phyloP scores from a whole-genome alignment of 495 filamentous ascomycete species.

The Elasticomyces elasticus region DNA sequence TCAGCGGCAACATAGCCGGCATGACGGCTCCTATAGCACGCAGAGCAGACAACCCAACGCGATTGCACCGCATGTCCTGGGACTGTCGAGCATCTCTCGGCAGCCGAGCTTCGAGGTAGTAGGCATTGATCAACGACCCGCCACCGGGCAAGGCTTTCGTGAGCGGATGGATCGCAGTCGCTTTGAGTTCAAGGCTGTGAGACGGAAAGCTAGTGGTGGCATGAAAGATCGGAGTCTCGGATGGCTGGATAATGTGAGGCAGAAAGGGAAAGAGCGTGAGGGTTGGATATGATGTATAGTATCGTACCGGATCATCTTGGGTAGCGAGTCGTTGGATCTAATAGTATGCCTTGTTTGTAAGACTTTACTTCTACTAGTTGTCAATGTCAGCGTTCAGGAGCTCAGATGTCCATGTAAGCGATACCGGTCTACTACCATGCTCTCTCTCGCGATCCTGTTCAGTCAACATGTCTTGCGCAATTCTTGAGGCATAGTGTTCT shows the following conservation, averaged over 20 bases:
- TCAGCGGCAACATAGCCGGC: background rate
- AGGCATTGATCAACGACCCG: background rate
- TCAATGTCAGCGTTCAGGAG: too few relatives aligned
- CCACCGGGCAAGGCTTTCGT: background rate
- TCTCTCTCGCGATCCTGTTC: too few relatives aligned
- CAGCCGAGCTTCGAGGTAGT: background rate
- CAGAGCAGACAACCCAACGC: background rate
- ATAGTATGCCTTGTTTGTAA: background rate
- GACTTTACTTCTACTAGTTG: too few relatives aligned
- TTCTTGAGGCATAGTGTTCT: too few relatives aligned
- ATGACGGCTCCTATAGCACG: background rate
- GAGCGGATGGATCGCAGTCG: slow-evolving; percentile 8
- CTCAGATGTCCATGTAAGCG: too few relatives aligned
- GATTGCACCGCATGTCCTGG: background rate
- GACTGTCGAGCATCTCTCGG: background rate
- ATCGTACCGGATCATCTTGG: background rate
- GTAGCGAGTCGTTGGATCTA: background rate
- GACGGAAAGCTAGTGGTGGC: slow-evolving; percentile 9
- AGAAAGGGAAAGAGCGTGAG: background rate
- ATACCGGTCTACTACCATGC: too few relatives aligned
- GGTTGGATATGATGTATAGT: slow-evolving; percentile 4
- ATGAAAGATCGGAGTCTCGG: background rate
- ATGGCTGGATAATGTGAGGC: slow-evolving; percentile 4
- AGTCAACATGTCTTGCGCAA: too few relatives aligned
- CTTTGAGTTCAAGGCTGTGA: slow-evolving; percentile 16